These are phyloP conservation scores for Cladobotryum mycophilum DNA, from an alignment of 2,329 filamentous ascomycete species.

Conservation along the genomic window DNA sequence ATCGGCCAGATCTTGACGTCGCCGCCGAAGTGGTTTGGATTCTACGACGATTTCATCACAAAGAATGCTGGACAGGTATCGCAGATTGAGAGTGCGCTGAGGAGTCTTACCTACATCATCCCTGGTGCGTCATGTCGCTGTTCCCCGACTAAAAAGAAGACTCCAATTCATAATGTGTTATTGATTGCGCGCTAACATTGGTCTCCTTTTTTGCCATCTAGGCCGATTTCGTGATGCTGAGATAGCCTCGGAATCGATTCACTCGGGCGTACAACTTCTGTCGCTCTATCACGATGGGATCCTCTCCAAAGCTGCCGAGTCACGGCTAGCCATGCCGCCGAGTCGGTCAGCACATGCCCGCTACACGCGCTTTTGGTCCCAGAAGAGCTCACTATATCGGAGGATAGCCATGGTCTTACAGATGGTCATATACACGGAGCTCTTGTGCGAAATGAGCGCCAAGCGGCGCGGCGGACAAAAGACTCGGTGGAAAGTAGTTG, in stretches of 20 bases:
- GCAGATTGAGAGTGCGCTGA: constrained; percentile 88
- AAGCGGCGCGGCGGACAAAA: constrained; percentile 76
- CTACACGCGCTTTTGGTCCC: constrained; percentile 62
- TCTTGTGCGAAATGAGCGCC: constrained; percentile 96
- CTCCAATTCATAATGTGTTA: no score
- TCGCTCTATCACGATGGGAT: constrained; percentile 90
- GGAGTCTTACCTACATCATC: constrained; percentile 92
- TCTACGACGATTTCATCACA: constrained; percentile 86
- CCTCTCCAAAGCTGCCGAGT: constrained; percentile 56
- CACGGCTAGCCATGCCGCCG: constrained; percentile 49
- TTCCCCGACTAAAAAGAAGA: neutral
- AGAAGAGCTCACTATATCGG: constrained; percentile 63
- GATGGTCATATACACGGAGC: constrained; percentile 88
- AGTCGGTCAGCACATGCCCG: constrained; percentile 53
- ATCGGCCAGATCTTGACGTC: constrained; percentile 43
- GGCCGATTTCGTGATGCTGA: constrained; percentile 87
- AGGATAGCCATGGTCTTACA: constrained; percentile 77
- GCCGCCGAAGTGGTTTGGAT: constrained; percentile 59
- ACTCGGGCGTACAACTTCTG: constrained; percentile 82
- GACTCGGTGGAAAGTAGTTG: constrained; percentile 77
- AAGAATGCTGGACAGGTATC: constrained; percentile 91
- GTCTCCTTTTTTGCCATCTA: constrained; percentile 22
- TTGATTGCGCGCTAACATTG: no score
- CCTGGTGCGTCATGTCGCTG: constrained; percentile 50
- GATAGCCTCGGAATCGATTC: constrained; percentile 86